Conservation (phyloP, 257 asterid genomes). For the Nicotiana otophora region DNA sequence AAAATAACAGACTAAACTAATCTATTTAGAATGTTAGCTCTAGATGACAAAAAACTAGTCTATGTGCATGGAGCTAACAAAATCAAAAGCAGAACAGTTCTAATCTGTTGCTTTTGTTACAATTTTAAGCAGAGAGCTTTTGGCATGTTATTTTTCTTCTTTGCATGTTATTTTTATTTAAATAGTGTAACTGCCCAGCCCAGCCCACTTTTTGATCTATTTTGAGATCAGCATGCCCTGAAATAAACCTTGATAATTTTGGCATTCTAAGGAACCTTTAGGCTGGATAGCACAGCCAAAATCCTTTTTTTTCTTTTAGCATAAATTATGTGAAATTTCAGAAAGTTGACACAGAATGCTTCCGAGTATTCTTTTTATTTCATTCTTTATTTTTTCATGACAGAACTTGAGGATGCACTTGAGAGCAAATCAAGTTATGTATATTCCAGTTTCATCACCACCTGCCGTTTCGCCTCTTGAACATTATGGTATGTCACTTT, state of each 20-base stretch:
- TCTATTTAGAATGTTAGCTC: too few species aligned
- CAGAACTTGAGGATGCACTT: slow-evolving; percentile 63
- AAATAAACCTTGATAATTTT: not conserved
- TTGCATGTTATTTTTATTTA: not conserved
- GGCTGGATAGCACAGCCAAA: not conserved
- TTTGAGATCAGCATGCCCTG: not conserved
- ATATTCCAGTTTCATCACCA: slow-evolving; percentile 64
- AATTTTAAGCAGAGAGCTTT: not conserved
- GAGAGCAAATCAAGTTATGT: slow-evolving; percentile 52
- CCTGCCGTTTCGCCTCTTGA: slow-evolving; percentile 61
- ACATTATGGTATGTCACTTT: slow-evolving; percentile 33
- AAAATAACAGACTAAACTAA: too few species aligned
- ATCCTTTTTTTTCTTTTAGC: not conserved
- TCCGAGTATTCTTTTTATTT: not conserved
- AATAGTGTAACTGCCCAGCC: not conserved
- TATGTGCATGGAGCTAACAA: too few species aligned
- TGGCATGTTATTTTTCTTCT: not conserved
- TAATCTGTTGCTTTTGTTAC: not conserved
- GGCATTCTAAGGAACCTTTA: not conserved
- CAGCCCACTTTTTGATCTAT: not conserved
- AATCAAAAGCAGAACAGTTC: not conserved
- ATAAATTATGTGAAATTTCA: not conserved
- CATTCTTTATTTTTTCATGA: slow-evolving; percentile 14
- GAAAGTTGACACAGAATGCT: not conserved
- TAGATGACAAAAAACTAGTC: too few species aligned